These are phyloP conservation scores for Chenopodium suecicum DNA, from an alignment of 148 eudicot species.

Conservation along the genomic window DNA sequence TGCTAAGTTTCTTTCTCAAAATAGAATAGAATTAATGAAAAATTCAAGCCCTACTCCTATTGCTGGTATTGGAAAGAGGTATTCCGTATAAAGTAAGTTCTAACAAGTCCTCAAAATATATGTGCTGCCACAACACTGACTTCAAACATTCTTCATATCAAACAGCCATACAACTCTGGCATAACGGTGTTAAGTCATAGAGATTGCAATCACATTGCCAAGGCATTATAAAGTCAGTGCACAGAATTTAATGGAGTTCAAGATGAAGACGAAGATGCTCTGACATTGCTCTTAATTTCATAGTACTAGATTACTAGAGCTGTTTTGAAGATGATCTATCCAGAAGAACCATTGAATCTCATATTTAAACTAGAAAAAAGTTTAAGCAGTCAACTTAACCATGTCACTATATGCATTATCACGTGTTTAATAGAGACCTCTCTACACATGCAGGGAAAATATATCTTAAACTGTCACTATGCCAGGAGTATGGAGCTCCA, in stretches of 20 bases:
- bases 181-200: background rate
- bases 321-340: no score
- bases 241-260: background rate
- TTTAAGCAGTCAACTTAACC: no score
- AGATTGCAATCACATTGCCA: background rate
- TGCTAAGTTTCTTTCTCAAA: background rate
- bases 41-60: background rate
- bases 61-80: background rate
- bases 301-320: no score
- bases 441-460: background rate
- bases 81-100: background rate
- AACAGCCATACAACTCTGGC: background rate
- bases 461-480: background rate
- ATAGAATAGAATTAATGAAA: background rate
- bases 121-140: background rate
- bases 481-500: background rate
- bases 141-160: background rate
- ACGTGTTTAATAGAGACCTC: background rate
- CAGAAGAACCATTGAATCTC: no score
- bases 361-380: no score
- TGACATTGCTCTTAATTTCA: background rate
- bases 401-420: no score
- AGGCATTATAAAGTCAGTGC: no score
- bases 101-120: background rate
- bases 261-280: background rate